Conservation (phyloP, 768 basidiomycete species). For the Favolaschia claudopus region DNA sequence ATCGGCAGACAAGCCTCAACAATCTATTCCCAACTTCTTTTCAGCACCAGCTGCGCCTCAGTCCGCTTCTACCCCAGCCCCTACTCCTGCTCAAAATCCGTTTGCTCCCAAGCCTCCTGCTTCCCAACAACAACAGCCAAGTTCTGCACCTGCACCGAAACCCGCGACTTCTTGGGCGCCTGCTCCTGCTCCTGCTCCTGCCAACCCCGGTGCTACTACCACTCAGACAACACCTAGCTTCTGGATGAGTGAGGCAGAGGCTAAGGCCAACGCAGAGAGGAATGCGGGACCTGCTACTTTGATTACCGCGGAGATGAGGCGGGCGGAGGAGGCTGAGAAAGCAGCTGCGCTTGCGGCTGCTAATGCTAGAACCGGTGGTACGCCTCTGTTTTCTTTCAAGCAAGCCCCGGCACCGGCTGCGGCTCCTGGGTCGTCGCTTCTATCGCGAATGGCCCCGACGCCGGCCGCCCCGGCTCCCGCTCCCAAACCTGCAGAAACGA, state of each 20-base stretch:
- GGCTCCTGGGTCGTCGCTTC: no score
- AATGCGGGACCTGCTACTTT: no score
- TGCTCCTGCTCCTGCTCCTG: conserved; percentile 14
- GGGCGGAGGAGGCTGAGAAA: conserved; percentile 14
- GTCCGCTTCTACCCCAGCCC: not conserved
- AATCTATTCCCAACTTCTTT: conserved; percentile 14
- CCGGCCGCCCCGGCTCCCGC: no score
- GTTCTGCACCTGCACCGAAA: conserved; percentile 16
- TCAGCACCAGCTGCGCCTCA: conserved; percentile 23
- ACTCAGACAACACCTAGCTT: conserved; percentile 5
- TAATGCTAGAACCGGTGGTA: no score
- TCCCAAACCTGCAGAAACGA: no score
- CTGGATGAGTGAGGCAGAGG: conserved; percentile 23
- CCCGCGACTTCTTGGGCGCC: conserved; percentile 12
- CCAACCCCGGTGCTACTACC: conserved; percentile 10
- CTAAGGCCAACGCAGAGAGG: conserved; percentile 20
- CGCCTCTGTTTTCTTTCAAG: not conserved
- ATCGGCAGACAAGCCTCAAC: conserved; percentile 8
- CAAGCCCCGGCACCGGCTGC: not conserved
- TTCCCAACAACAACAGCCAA: no score
- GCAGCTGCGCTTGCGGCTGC: not conserved
- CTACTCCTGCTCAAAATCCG: conserved; percentile 25
- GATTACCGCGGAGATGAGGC: no score
- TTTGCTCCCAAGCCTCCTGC: conserved; percentile 11
- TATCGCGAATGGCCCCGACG: no score